These are phyloP conservation scores for Neobulgaria alba DNA, from an alignment of 2,329 filamentous ascomycete species.

Conservation along the genomic window DNA sequence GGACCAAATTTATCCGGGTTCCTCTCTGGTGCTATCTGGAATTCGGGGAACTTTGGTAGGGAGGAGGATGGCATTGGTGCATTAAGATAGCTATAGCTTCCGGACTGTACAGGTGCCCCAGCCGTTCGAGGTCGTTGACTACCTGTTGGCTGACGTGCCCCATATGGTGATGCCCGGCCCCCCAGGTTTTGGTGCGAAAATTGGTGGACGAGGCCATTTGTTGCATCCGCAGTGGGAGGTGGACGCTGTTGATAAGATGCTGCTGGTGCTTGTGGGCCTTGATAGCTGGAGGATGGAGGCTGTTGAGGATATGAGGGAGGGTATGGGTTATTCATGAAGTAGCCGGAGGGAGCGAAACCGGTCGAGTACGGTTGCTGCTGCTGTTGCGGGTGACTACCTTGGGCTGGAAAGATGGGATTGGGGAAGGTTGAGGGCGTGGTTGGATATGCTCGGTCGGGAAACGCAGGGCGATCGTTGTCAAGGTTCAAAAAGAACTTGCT, in stretches of 20 bases:
- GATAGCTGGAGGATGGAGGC: constrained; percentile 40
- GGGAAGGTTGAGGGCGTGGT: constrained; percentile 95
- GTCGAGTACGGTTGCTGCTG: constrained; percentile 31
- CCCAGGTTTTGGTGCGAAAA: constrained; percentile 95
- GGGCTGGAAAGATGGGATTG: constrained; percentile 59
- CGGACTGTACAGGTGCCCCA: constrained; percentile 55
- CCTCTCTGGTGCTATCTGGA: constrained; percentile 71
- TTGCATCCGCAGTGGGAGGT: constrained; percentile 65
- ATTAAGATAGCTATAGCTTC: constrained; percentile 58
- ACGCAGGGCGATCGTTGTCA: constrained; percentile 52
- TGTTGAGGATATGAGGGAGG: constrained; percentile 30
- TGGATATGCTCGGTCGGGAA: constrained; percentile 66
- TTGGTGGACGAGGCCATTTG: constrained; percentile 86
- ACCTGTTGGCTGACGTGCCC: constrained; percentile 57
- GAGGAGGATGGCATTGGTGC: constrained; percentile 55
- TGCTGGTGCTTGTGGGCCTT: constrained; percentile 44
- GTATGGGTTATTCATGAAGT: constrained; percentile 57
- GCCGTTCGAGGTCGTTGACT: constrained; percentile 77
- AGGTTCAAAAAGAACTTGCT: constrained; percentile 26
- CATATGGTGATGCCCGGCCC: constrained; percentile 62
- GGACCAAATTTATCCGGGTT: constrained; percentile 72
- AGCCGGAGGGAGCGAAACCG: constrained; percentile 40
- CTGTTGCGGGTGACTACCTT: constrained; percentile 25
- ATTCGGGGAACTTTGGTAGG: constrained; percentile 55
- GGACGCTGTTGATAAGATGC: constrained; percentile 39